phyloP scores from a whole-genome alignment of 495 filamentous ascomycete species.

The Tuber melanosporum region DNA sequence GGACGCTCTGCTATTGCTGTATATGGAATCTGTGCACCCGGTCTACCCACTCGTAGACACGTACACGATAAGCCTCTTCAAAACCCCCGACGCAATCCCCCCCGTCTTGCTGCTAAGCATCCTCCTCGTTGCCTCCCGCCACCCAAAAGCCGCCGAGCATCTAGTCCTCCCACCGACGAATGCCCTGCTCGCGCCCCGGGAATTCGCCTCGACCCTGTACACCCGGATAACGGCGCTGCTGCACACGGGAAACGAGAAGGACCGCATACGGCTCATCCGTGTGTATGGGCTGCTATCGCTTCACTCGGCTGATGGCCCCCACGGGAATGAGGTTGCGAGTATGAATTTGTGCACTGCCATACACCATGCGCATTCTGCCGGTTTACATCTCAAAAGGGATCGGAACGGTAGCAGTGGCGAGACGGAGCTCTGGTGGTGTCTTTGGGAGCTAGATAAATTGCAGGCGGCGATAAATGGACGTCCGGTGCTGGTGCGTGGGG shows the following conservation, averaged over 20 bases:
- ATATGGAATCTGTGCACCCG: slow-evolving; percentile 29
- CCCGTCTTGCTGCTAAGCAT: slow-evolving; percentile 47
- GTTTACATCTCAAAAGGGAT: slow-evolving; percentile 26
- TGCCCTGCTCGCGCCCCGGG: slow-evolving; percentile 44
- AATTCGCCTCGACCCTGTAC: slow-evolving; percentile 40
- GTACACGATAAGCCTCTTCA: slow-evolving; percentile 31
- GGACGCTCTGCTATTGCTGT: slow-evolving; percentile 26
- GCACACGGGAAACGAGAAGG: slow-evolving; percentile 45
- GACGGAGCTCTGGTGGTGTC: slow-evolving; percentile 32
- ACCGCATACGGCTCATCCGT: slow-evolving; percentile 48
- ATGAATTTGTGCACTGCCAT: slow-evolving; percentile 48
- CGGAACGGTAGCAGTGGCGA: slow-evolving; percentile 24
- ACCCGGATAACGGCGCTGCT: slow-evolving; percentile 45
- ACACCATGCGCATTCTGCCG: slow-evolving; percentile 37
- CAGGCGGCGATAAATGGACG: slow-evolving; percentile 38
- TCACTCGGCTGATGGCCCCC: slow-evolving; percentile 45
- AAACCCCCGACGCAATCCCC: slow-evolving; percentile 32
- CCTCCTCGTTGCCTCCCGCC: slow-evolving; percentile 49
- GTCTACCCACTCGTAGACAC: slow-evolving; percentile 44
- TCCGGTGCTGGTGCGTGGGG: slow-evolving; percentile 33
- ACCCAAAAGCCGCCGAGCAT: slow-evolving; percentile 41
- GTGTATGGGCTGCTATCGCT: slow-evolving; percentile 48
- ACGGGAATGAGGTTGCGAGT: slow-evolving; percentile 48
- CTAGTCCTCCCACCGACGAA: slow-evolving; percentile 42
- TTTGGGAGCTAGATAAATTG: slow-evolving; percentile 37